phyloP scores from a whole-genome alignment of 305 asterid species.

The Fraxinus xanthoxyloides region DNA sequence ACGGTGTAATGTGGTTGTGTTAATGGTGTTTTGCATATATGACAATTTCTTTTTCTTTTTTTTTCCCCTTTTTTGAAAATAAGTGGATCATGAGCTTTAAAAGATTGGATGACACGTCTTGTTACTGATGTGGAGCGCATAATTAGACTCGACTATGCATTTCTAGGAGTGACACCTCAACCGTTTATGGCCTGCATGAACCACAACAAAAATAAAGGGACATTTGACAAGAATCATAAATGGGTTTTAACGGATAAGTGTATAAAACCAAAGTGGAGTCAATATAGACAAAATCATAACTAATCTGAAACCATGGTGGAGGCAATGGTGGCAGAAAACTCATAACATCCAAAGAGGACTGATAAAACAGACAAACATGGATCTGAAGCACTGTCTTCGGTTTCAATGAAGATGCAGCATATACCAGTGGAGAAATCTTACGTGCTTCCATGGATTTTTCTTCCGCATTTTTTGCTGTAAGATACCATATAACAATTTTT shows the following conservation, averaged over 20 bases:
- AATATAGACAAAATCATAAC: background rate
- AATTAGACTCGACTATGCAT: background rate
- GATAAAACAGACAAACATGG: slow-evolving; percentile 39
- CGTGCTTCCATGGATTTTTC: slow-evolving; percentile 37
- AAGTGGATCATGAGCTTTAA: background rate
- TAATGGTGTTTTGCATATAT: background rate
- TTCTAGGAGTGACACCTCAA: background rate
- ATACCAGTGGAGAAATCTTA: slow-evolving; percentile 38
- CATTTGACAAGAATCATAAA: background rate
- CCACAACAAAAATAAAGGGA: slow-evolving; percentile 5
- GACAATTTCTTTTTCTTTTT: too few relatives aligned
- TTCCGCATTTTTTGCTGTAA: too few relatives aligned
- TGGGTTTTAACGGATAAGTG: slow-evolving; percentile 18
- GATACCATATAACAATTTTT: background rate
- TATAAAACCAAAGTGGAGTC: background rate
- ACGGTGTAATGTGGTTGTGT: background rate
- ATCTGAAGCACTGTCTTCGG: slow-evolving; percentile 16
- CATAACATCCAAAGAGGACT: slow-evolving; percentile 50
- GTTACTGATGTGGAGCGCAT: background rate
- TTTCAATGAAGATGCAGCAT: slow-evolving; percentile 28
- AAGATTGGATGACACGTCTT: background rate
- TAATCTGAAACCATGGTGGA: slow-evolving; percentile 23
- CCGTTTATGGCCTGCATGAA: background rate
- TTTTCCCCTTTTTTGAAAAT: too few relatives aligned
- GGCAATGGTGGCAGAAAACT: slow-evolving; percentile 31